These are phyloP conservation scores for Eimeria falciformis DNA, from an alignment of 169 alveolate genomes.

Conservation along the genomic window DNA sequence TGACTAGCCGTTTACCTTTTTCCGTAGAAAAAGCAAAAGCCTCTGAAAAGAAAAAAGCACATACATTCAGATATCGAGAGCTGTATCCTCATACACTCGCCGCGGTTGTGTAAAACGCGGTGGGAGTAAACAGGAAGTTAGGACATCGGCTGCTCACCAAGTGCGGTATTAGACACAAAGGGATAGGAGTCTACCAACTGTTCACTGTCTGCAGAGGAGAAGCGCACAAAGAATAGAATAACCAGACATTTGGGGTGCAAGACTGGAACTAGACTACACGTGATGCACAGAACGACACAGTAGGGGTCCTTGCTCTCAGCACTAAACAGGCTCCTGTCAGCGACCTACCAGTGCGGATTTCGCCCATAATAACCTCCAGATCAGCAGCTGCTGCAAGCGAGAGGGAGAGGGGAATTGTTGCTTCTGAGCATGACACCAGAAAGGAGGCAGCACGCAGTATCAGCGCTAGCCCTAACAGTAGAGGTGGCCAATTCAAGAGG, in stretches of 20 bases:
- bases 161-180: not conserved
- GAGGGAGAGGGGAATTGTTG: not conserved
- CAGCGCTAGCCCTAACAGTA: no score
- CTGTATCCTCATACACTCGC: no score
- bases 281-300: no score
- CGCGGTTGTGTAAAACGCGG: no score
- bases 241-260: no score
- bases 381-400: not conserved
- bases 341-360: not conserved
- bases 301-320: no score
- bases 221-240: no score
- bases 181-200: slow-evolving; percentile 15
- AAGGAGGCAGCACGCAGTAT: no score
- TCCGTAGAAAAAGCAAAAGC: not conserved
- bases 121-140: no score
- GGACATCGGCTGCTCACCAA: not conserved
- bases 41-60: not conserved
- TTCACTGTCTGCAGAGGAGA: not conserved
- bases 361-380: not conserved
- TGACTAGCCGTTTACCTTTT: not conserved
- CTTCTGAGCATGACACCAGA: not conserved
- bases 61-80: no score
- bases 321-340: not conserved
- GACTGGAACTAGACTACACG: no score
- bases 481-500: no score